Evolutionary conservation across 129 eudicot species (phyloP).

Genomic region (Rutidosis leptorrhynchoides): DNA sequence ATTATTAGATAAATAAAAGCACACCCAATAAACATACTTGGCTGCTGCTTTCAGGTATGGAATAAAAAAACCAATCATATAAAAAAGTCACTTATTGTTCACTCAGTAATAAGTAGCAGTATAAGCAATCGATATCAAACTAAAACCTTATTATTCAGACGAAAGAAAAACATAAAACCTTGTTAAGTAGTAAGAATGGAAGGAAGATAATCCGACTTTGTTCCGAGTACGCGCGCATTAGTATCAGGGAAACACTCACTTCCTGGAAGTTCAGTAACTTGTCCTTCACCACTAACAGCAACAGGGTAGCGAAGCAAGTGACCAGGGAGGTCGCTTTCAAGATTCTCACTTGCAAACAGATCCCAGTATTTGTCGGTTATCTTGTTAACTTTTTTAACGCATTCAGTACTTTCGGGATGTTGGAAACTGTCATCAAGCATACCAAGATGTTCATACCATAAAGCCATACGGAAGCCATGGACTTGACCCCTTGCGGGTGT

Average conservation of each 20-base stretch:
- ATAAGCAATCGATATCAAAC: conserved; percentile 19
- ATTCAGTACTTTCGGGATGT: conserved; percentile 54
- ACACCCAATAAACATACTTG: background rate
- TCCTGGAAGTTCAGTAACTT: conserved; percentile 59
- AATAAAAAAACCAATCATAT: background rate
- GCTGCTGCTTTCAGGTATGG: conserved; percentile 5
- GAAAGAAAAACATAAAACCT: conserved; percentile 12
- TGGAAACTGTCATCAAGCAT: conserved; percentile 65
- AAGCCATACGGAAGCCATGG: conserved; percentile 78
- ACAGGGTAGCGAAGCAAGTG: conserved; percentile 78
- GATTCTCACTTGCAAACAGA: conserved; percentile 48
- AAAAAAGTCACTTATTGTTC: conserved; percentile 9
- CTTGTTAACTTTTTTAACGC: conserved; percentile 54
- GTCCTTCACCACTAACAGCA: conserved; percentile 48
- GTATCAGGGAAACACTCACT: conserved; percentile 76
- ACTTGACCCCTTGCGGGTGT: conserved; percentile 68
- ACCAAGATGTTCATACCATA: conserved; percentile 89
- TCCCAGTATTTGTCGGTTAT: conserved; percentile 73
- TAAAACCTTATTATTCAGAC: conserved; percentile 17
- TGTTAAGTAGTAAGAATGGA: conserved; percentile 48
- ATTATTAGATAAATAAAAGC: conserved; percentile 10
- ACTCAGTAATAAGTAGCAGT: conserved; percentile 12
- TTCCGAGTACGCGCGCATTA: conserved; percentile 60
- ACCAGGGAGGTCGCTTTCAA: conserved; percentile 70
- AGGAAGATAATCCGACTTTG: conserved; percentile 61